Percentiles rank a stretch among this genome's conserved stretches.
Conservation (phyloP, 2,329 filamentous ascomycete genomes). For the Penicillium sclerotiorum region DNA sequence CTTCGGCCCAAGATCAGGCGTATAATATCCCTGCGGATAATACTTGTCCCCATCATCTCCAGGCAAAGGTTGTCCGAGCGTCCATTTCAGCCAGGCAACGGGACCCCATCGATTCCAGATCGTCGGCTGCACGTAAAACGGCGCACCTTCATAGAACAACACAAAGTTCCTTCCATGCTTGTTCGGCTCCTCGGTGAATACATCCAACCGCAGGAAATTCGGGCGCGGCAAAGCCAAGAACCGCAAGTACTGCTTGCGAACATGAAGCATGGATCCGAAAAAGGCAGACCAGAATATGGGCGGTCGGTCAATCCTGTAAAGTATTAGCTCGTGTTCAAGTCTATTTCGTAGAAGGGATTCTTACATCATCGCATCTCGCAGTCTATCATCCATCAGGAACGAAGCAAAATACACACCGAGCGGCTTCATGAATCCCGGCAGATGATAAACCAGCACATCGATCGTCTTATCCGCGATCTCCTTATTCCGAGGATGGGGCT, state of each 20-base stretch:
- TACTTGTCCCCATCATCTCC: conserved; percentile 52
- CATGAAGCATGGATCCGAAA: conserved; percentile 51
- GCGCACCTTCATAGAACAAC: conserved; percentile 60
- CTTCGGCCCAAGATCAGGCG: conserved; percentile 64
- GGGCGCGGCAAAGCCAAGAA: conserved; percentile 63
- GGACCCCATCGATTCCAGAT: conserved; percentile 66
- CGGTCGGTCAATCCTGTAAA: conserved; percentile 39
- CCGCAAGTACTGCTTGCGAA: conserved; percentile 59
- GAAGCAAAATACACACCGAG: conserved; percentile 55
- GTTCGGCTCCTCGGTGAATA: conserved; percentile 54
- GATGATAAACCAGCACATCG: conserved; percentile 61
- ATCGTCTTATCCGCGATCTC: conserved; percentile 62
- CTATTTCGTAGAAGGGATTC: conserved; percentile 15
- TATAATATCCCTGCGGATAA: conserved; percentile 51
- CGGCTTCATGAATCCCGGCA: conserved; percentile 49
- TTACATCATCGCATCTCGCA: conserved; percentile 67
- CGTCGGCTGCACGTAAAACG: conserved; percentile 65
- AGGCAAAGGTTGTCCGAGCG: conserved; percentile 50
- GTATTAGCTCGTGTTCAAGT: background rate
- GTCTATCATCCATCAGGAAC: conserved; percentile 63
- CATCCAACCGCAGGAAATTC: conserved; percentile 40
- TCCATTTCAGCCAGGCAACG: conserved; percentile 51
- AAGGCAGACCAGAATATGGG: conserved; percentile 33
- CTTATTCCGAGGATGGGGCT: conserved; percentile 53
- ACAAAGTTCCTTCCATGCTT: conserved; percentile 57